Base-by-base conservation (phyloP, 805 yeast genomes). In the Wickerhamiella qilinensis region DNA sequence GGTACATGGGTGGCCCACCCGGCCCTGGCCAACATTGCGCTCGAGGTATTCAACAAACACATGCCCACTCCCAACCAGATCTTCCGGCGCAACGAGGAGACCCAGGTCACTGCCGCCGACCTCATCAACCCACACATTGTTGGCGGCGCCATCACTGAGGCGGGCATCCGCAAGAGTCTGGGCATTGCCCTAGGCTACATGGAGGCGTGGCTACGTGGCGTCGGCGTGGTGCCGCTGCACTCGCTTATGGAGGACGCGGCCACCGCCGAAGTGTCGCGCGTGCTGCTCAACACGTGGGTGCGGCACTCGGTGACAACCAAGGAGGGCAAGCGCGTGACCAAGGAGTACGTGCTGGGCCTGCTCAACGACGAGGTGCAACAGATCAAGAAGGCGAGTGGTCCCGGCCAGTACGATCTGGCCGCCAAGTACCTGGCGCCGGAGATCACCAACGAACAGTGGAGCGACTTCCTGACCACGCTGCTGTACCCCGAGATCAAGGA, bases 1-100 rank as follows among this genome's bases (percentile, higher is more conserved):
- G 79, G 82, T 25, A 74, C 81, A 50, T 75, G 83, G 83, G 78
- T 75, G 47, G 83, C 83, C 33, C 83, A 75, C 58, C 83, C 83
- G 16, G 78, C 75, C 25, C 67, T 75, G 53, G 83, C 77, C 20
- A 65, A 68, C 19, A 69, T 74, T 48, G 81, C 77, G 24, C 63
- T 71, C 49, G 69, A 71, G 58, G 80, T 76, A 30, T 76, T 76
- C 67, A 74, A 77, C 62, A 72, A 75, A 63, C 68, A 72, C 62
- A 76, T 76, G 83, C 77, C 76, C 48, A 76, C 79, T 30, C 79
- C 82, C 41, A 75, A 75, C 64, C 83, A 75, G 59, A 71, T 75
- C 60, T 73, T 64, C 56, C 65, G 63, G 38, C 73, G 64, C 42
- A 52, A 63, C 35, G 67, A 62, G 38, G 71, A 68, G 49, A 65